Evolutionary conservation across 2,329 filamentous ascomycete species (phyloP).

Genomic region (Colletotrichum lentis): DNA sequence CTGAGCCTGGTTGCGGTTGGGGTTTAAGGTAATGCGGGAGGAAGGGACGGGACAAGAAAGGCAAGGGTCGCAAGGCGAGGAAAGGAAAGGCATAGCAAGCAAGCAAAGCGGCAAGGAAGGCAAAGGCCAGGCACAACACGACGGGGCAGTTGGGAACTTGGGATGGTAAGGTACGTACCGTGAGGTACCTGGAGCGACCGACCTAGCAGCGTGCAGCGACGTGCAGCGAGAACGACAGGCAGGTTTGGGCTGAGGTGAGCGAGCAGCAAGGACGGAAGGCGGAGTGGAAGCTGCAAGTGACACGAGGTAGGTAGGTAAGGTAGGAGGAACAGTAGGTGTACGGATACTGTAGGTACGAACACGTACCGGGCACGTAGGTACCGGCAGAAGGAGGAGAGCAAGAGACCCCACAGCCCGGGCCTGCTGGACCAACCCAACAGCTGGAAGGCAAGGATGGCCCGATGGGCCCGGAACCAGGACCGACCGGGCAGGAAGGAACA

Average conservation of each 20-base stretch:
- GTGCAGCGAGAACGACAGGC: conserved; percentile 20
- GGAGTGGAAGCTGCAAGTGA: background rate
- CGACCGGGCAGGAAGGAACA: conserved; percentile 6
- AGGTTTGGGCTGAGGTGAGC: conserved; percentile 16
- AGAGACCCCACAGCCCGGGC: conserved; percentile 12
- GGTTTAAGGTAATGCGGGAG: conserved; percentile 37
- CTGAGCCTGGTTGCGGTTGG: conserved; percentile 14
- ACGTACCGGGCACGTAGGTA: background rate
- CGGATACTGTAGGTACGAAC: too few relatives aligned
- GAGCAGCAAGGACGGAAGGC: background rate
- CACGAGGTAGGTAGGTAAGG: background rate
- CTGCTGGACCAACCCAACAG: conserved; percentile 16
- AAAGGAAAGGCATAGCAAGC: conserved; percentile 25
- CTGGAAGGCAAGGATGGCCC: conserved; percentile 14
- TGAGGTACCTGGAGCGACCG: conserved; percentile 10
- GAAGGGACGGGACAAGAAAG: conserved; percentile 35
- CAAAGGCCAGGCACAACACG: conserved; percentile 17
- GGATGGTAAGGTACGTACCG: conserved; percentile 7
- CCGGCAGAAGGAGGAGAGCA: conserved; percentile 1
- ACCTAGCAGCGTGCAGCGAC: too few relatives aligned
- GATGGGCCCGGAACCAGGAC: conserved; percentile 29
- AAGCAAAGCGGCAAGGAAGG: conserved; percentile 3
- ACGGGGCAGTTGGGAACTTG: conserved; percentile 5
- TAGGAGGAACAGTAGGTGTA: too few relatives aligned
- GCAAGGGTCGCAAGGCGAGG: conserved; percentile 30